These are phyloP conservation scores for Karstenula rhodostoma DNA, from an alignment of 2,329 filamentous ascomycete genomes.

Conservation along the genomic window DNA sequence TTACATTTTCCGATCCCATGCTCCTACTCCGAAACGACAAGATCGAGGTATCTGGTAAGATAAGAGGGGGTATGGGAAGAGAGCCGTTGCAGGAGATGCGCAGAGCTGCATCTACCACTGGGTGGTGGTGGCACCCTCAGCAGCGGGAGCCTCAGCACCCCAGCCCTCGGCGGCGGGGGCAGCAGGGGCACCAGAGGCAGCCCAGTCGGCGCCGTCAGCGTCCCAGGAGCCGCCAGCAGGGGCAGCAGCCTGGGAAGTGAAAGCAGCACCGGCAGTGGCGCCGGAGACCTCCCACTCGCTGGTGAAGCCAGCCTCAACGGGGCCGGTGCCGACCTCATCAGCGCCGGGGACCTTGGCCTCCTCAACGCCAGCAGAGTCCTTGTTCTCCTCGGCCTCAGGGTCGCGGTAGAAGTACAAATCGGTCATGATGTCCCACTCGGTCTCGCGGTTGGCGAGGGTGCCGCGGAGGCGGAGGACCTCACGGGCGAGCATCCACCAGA, in stretches of 20 bases:
- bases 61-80: constrained; percentile 48
- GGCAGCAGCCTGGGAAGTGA: constrained; percentile 64
- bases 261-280: constrained; percentile 70
- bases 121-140: constrained; percentile 37
- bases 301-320: constrained; percentile 81
- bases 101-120: constrained; percentile 55
- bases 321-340: constrained; percentile 82
- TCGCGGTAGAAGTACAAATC: constrained; percentile 99
- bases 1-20: constrained; percentile 32
- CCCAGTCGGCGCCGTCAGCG: constrained; percentile 73
- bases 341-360: constrained; percentile 84
- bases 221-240: constrained; percentile 70
- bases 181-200: constrained; percentile 63
- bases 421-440: constrained; percentile 98
- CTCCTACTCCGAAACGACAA: constrained; percentile 41
- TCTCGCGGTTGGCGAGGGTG: constrained; percentile 94
- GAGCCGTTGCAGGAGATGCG: constrained; percentile 22
- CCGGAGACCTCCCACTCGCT: constrained; percentile 86
- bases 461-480: constrained; percentile 99
- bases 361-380: constrained; percentile 81
- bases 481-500: constrained; percentile 99
- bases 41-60: constrained; percentile 35
- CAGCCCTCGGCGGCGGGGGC: constrained; percentile 61
- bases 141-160: constrained; percentile 52
- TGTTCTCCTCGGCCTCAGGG: constrained; percentile 99